These are phyloP conservation scores for Epichloe bromicola DNA, from an alignment of 2,329 filamentous ascomycete species.

Conservation along the genomic window DNA sequence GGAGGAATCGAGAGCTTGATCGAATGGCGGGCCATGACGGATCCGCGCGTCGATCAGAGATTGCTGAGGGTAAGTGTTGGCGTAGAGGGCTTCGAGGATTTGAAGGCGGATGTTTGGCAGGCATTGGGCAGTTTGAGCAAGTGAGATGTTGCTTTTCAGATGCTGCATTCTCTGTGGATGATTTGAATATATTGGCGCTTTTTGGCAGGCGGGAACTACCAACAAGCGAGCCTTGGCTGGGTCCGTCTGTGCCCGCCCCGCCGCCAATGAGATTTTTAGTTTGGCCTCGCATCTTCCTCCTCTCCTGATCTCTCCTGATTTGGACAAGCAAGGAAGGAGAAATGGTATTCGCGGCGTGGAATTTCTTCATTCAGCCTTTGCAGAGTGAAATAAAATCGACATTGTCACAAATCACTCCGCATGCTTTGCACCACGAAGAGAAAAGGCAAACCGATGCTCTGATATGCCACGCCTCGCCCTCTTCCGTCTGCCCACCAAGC, in stretches of 20 bases:
- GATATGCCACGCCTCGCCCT: conserved; percentile 29
- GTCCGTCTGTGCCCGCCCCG: not conserved
- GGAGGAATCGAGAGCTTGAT: conserved; percentile 93
- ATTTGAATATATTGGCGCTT: no score
- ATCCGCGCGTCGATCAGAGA: conserved; percentile 55
- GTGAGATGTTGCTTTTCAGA: not conserved
- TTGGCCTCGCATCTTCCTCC: not conserved
- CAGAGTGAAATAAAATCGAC: no score
- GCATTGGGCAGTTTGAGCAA: conserved; percentile 46
- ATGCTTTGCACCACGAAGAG: not conserved
- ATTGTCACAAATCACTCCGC: no score
- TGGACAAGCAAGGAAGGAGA: not conserved
- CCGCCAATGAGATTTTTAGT: not conserved
- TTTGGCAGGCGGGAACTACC: not conserved
- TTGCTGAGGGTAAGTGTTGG: conserved; percentile 76
- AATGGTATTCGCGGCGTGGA: not conserved
- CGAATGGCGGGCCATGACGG: conserved; percentile 90
- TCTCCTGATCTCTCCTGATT: not conserved
- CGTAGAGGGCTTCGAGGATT: conserved; percentile 74
- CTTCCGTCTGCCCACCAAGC: conserved; percentile 41
- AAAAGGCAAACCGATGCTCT: conserved; percentile 1
- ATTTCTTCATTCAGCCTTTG: no score
- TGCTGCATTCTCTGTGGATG: no score
- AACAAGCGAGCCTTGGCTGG: no score
- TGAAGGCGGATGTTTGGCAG: conserved; percentile 59